phyloP scores from a whole-genome alignment of 78 protist genomes.

The Cavenderia fasciculata region DNA sequence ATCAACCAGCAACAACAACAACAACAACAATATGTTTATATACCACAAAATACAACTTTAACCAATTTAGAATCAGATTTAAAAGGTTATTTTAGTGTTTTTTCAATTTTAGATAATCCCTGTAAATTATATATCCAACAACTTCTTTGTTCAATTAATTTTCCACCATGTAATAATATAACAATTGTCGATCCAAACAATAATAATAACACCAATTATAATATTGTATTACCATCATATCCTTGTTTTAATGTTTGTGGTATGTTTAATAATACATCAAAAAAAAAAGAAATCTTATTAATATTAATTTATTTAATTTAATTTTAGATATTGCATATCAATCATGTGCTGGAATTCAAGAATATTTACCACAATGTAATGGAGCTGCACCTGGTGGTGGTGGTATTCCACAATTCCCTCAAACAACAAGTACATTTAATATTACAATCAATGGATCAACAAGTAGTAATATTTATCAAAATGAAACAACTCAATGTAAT shows the following conservation, averaged over 20 bases:
- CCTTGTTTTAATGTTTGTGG: conserved; percentile 9
- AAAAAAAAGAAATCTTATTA: not conserved
- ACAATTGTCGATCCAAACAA: not conserved
- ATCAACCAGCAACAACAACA: no score
- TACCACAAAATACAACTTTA: not conserved
- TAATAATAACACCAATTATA: not conserved
- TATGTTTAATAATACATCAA: not conserved
- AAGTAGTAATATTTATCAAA: no score
- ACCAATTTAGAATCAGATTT: not conserved
- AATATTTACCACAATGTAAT: not conserved
- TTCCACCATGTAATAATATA: conserved; percentile 7
- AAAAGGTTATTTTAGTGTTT: not conserved
- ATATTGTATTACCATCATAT: not conserved
- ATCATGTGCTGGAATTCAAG: not conserved
- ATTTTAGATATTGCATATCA: not conserved
- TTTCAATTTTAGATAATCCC: not conserved
- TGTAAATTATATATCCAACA: not conserved
- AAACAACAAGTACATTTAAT: no score
- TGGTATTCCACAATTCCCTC: no score
- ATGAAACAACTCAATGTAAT: not conserved
- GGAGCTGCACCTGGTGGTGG: not conserved
- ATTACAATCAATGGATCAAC: no score
- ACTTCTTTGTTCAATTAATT: not conserved
- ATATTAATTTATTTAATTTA: not conserved
- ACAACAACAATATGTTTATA: no score